Evolutionary conservation across 106 monocot species (phyloP).

Genomic region (Ottelia alismoides): DNA sequence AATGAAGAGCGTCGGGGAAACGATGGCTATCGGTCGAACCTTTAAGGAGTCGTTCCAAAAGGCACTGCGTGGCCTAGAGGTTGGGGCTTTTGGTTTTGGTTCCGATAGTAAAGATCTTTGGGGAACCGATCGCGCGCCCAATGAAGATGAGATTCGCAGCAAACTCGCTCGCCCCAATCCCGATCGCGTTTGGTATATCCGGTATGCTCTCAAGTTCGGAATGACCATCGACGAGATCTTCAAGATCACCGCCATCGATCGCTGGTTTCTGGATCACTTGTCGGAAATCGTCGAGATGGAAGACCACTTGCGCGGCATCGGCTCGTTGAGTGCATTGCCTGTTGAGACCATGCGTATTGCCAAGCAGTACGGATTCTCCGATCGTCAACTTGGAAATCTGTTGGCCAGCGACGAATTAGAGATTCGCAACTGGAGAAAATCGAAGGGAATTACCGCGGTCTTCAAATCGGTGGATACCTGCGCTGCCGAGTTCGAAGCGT

Average conservation of each 20-base stretch:
- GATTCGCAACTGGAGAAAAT: constrained; percentile 33
- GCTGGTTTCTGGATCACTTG: neutral
- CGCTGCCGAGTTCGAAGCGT: constrained; percentile 84
- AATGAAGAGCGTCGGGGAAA: neutral
- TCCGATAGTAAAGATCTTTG: no score
- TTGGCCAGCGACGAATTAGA: constrained; percentile 31
- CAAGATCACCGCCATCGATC: neutral
- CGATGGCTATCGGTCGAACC: neutral
- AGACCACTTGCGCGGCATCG: neutral
- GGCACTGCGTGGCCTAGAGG: neutral
- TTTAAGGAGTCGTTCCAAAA: neutral
- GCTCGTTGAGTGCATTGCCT: neutral
- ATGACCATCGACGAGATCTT: neutral
- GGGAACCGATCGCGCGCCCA: no score
- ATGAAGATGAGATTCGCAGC: no score
- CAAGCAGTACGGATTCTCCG: constrained; percentile 51
- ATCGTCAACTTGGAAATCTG: constrained; percentile 64
- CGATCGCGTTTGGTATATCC: neutral
- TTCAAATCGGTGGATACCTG: constrained; percentile 79
- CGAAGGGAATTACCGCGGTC: constrained; percentile 37
- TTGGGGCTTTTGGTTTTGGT: neutral
- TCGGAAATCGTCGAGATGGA: neutral
- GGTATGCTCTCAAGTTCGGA: neutral
- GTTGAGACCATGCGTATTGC: no score
- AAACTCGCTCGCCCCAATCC: neutral